Base-by-base conservation (phyloP, 306 rosid species). In the Pterocarpus santalinus region DNA sequence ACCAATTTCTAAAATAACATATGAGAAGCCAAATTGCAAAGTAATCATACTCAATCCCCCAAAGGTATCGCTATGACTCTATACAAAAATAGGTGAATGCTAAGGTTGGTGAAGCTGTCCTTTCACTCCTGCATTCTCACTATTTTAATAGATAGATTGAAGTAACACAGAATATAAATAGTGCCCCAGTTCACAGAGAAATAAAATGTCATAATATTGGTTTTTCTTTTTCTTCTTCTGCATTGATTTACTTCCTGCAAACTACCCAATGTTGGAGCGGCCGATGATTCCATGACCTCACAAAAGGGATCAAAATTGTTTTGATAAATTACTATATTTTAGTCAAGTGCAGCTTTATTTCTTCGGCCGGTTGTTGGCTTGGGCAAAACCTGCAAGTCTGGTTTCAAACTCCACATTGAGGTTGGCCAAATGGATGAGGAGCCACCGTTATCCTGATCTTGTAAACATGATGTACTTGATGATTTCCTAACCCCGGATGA, bases 341-440 rank as follows among this genome's bases (percentile, higher is more conserved):
- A 94, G 81, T 94, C 98, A 67, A 94, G 89, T 44, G 97, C 97
- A 47, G 98, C 91, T 87, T 94, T 94, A 86, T 87, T 91, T 84
- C 73, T 90, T 84, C 97, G 87, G 69, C 89, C 84, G 2, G 86
- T 80, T 8, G 84, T 33, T 28, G 97, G 97, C 84, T 83, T 94
- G 0, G 98, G 94, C 73, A 94, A 86, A 34, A 83, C 91, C 81
- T 90, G 95, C 52, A 92, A 80, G 73, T 94, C 98, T 15, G 94
- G 89, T 81, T 89, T 94, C 89, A 90, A 85, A 80, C 68, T 88
- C 96, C 96, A 92, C 83, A 83, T 88, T 32, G 95, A 79, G 17
- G 93, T 57, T 69, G 90, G 86, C 94, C 97, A 87, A 81, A 91
- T 85, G 65, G 92, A 88, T 58, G 90, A 77, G 57, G 91, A 70